Percentiles rank a stretch among this genome's conserved stretches.
Evolutionary conservation across 2,329 filamentous ascomycete species (phyloP).

Genomic region (Aspergillus sp.): DNA sequence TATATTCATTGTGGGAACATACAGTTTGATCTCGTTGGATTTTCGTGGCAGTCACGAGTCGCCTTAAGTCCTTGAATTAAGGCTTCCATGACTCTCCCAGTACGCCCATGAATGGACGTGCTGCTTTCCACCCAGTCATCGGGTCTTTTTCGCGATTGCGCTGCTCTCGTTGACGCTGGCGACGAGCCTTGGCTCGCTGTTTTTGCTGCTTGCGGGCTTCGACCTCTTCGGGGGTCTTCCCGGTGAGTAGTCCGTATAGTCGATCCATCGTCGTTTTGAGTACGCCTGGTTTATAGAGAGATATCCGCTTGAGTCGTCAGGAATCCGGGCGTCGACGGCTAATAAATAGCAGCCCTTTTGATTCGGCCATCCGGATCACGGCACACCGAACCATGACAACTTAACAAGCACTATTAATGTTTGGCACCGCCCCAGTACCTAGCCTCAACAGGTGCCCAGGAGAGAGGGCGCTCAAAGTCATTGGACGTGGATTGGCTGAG

Average conservation of each 20-base stretch:
- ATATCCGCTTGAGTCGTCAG: not conserved
- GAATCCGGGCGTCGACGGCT: not conserved
- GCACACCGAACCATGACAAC: too few species aligned
- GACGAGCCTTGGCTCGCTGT: not conserved
- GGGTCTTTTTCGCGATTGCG: not conserved
- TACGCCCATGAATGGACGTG: constrained; percentile 1
- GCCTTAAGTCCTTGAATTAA: not conserved
- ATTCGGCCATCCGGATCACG: too few species aligned
- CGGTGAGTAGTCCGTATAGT: not conserved
- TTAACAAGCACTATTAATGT: too few species aligned
- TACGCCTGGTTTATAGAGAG: not conserved
- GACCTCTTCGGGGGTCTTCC: not conserved
- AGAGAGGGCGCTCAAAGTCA: too few species aligned
- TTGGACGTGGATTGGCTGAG: not conserved
- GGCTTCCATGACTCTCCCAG: constrained; percentile 4
- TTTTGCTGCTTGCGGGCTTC: not conserved
- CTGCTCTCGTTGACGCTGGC: not conserved
- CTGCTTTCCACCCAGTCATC: not conserved
- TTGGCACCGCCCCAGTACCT: not conserved
- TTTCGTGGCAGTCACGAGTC: not conserved
- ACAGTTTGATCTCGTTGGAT: not conserved
- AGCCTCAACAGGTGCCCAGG: not conserved
- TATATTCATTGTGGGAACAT: not conserved
- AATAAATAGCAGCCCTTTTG: not conserved
- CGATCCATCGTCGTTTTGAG: not conserved